Evolutionary conservation across 306 rosid species (phyloP), one percentile per base, ranked within the genome.

Genomic region (Dalbergia cultrata): DNA sequence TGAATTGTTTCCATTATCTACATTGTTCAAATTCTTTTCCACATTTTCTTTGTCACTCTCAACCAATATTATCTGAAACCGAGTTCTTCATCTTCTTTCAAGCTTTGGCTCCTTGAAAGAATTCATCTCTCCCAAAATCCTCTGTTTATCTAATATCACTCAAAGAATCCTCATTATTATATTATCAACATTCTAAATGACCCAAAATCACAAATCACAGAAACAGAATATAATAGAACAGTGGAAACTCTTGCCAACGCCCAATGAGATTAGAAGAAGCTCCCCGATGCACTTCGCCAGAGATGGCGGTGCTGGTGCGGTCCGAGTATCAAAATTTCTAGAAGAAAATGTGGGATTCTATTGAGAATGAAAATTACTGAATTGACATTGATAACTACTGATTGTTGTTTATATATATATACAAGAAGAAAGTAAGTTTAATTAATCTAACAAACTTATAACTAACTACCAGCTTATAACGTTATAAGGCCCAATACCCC

Each of bases 21-120:
- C 59, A 16, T 53, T n/a, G 22, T 53, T n/a, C 59, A 53, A 53
- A 53, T 53, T 17, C 59, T 53, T 90, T 88, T 54, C 90, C 94
- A 3, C 82, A n/a, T n/a, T n/a, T 13, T 89, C 94, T 18, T 88
- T 92, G 18, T 91, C 97, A 35, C 95, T 92, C 4, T 91, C 93
- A 34, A 87, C 57, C 84, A 78, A 90, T 83, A 1, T 84, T 91
- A 47, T 92, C 97, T 17, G 95, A 91, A 10, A 45, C 87, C 2
- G 91, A 88, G 86, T 88, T 92, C 35, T 92, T 92, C 97, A 92
- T 92, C 72, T 77, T 83, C 82, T 52, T 65, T 69, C 58, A 82
- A 61, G 2, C 70, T n/a, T n/a, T n/a, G n/a, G n/a, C n/a, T n/a
- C n/a, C n/a, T n/a, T n/a, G n/a, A n/a, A n/a, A n/a, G n/a, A n/a